phyloP scores from a whole-genome alignment of 75 land plant genomes.

The Cryptomeria japonica region DNA sequence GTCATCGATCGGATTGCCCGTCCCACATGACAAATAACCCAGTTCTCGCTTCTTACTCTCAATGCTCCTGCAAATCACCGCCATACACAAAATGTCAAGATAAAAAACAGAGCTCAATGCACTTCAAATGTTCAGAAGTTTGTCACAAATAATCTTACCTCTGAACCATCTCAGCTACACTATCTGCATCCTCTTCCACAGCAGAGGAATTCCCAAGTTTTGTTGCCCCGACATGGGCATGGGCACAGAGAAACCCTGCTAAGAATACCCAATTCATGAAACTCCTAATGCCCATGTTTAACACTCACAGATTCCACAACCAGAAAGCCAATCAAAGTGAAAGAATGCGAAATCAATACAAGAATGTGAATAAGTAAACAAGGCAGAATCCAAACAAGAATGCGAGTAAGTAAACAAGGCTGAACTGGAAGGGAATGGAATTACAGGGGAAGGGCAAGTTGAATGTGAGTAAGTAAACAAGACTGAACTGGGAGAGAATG shows the following conservation, averaged over 20 bases:
- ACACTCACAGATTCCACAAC: neutral
- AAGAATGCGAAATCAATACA: neutral
- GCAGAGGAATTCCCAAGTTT: neutral
- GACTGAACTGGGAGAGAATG: too few species aligned
- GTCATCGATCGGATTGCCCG: constrained; percentile 39
- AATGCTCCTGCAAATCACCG: neutral
- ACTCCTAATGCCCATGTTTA: neutral
- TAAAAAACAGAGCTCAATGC: neutral
- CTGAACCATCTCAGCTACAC: constrained; percentile 4
- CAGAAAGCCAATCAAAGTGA: neutral
- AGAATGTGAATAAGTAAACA: too few species aligned
- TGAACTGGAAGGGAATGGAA: too few species aligned
- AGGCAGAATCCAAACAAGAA: too few species aligned
- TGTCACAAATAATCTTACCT: neutral
- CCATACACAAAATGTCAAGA: neutral
- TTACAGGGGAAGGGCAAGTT: too few species aligned
- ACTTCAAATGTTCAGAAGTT: too few species aligned
- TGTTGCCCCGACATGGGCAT: neutral
- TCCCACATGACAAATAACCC: constrained; percentile 10
- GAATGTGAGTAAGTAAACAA: too few species aligned
- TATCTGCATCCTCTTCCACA: neutral
- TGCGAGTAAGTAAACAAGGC: too few species aligned
- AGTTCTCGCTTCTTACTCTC: constrained; percentile 5
- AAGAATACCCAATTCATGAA: neutral
- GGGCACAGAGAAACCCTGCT: neutral